Evolutionary conservation across 192 early-diverging fungal species (phyloP).

Genomic region (Gonapodya prolifera): DNA sequence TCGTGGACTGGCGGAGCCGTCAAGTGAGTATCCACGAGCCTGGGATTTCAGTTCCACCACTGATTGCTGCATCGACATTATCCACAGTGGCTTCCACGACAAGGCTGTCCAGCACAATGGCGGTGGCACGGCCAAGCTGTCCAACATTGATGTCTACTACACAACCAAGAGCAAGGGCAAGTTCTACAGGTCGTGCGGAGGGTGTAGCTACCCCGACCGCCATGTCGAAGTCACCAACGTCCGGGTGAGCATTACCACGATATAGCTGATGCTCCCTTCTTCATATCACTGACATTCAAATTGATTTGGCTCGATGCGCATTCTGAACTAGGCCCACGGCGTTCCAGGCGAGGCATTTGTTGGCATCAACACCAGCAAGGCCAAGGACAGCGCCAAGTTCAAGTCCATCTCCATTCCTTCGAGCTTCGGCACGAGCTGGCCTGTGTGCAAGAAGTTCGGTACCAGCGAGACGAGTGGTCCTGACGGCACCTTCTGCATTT

Average conservation of each 20-base stretch:
- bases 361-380: neutral
- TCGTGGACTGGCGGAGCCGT: neutral
- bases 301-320: too few relatives aligned
- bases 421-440: neutral
- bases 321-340: neutral
- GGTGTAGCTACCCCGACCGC: neutral
- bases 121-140: neutral
- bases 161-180: neutral
- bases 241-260: neutral
- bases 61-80: too few relatives aligned
- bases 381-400: neutral
- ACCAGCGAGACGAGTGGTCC: neutral
- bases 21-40: neutral
- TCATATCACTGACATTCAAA: too few relatives aligned
- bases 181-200: neutral
- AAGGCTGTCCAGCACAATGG: neutral
- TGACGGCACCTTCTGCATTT: neutral
- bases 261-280: too few relatives aligned
- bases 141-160: neutral
- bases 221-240: neutral
- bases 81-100: neutral
- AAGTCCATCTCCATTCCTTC: neutral
- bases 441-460: neutral
- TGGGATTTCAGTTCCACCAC: too few relatives aligned
- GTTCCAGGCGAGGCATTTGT: neutral